Evolutionary conservation across 176 grass and related monocot genomes (phyloP), one percentile per base, ranked within the genome.

Genomic region (Dactylis glomerata): DNA sequence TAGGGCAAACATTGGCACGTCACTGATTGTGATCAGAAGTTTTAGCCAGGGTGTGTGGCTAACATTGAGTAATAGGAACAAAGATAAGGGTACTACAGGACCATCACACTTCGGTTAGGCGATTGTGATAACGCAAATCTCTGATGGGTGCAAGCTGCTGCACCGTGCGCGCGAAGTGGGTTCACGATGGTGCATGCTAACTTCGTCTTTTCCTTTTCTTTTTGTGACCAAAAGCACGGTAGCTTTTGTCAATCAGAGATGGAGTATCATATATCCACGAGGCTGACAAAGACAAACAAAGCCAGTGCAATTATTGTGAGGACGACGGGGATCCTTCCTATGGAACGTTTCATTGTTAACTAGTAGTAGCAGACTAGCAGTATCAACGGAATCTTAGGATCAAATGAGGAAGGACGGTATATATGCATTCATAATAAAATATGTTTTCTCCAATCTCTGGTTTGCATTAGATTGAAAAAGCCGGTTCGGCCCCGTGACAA

Each of bases 41-140:
- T 70, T 16, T 41, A 36, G n/a, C 8, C 41, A 42, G 26, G 42
- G 10, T 30, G n/a, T 58, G n/a, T 72, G 33, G 5, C 45, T 86
- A 79, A 9, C 40, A 22, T 20, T 59, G 7, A 4, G 6, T 6
- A 4, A 45, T 46, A 36, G 26, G 63, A 79, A 47, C 20, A 27
- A 71, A 46, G 20, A 71, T 47, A 76, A 8, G 27, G 27, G 27
- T 20, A 6, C 10, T 33, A 80, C 27, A 65, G 59, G 59, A 44
- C 12, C 31, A 65, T 3, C 57, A 79, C 57, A 47, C 33, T 82
- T 71, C 22, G 14, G 33, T 56, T 8, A 56, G 65, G 16, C 5
- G 24, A 71, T 72, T 57, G 64, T 6, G 80, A 72, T 72, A 57
- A 71, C 17, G 16, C 66, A 54, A 57, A 71, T 82, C 34, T 20